These are phyloP conservation scores for Anisogramma anomala DNA, from an alignment of 2,329 filamentous ascomycete species.

Conservation along the genomic window DNA sequence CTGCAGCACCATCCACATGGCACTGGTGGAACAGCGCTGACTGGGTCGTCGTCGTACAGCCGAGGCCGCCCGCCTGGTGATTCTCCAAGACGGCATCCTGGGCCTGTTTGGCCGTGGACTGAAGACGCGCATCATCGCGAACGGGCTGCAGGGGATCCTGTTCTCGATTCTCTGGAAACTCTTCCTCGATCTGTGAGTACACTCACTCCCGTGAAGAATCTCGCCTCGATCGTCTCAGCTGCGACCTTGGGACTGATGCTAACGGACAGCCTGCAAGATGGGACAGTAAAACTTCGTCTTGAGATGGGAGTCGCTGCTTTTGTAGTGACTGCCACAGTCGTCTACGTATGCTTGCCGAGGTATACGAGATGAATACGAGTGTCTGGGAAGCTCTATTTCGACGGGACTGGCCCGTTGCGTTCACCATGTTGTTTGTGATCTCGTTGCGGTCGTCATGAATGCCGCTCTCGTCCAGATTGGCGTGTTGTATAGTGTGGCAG, in stretches of 20 bases:
- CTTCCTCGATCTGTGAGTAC: constrained; percentile 34
- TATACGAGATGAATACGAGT: not conserved
- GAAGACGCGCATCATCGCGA: constrained; percentile 35
- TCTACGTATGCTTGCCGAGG: not conserved
- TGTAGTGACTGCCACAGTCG: not conserved
- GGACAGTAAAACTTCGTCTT: constrained; percentile 5
- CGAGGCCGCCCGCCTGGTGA: constrained; percentile 30
- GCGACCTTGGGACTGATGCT: no score
- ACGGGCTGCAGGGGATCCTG: constrained; percentile 34
- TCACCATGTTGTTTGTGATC: no score
- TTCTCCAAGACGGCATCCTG: constrained; percentile 29
- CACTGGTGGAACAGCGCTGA: not conserved
- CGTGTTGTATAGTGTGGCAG: no score
- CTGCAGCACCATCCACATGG: not conserved
- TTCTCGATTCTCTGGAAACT: constrained; percentile 39
- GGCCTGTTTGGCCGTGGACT: constrained; percentile 35
- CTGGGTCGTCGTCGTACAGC: constrained; percentile 18
- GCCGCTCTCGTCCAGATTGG: no score
- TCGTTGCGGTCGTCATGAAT: no score
- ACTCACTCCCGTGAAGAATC: not conserved
- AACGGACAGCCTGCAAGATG: constrained; percentile 1
- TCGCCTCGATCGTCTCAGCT: no score
- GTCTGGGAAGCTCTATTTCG: not conserved
- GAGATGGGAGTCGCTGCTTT: not conserved
- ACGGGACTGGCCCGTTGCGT: not conserved